Base-by-base conservation (phyloP, 1,139 yeast genomes). In the Lodderomyces orthopsilosis region DNA sequence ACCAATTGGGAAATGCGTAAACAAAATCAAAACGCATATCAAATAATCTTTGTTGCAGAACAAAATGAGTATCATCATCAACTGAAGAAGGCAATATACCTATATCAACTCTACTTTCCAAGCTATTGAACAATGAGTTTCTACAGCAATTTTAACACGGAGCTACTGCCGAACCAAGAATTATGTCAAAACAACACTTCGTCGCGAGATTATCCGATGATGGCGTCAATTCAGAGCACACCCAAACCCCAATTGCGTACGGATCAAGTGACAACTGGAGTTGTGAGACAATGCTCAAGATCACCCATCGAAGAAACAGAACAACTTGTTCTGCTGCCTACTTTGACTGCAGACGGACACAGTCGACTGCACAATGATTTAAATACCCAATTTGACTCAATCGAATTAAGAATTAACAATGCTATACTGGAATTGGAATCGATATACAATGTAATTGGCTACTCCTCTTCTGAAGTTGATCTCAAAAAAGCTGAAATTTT, bases 401-500 rank as follows among this genome's bases (percentile, higher is more conserved):
- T 65, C 14, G 60, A 65, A 2, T 45, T 50, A n/a, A 59, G 58
- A 38, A 65, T 73, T 26, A 67, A 66, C 45, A 51, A 55, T 17
- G 66, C 76, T 5, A 62, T 73, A 13, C 55, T 54, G 24, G 70
- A 68, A 30, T 55, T 73, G 36, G 61, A 63, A 44, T 39, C 42
- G 1, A 63, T 68, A 9, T 73, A 71, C 47, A 55, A 55, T 36
- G 60, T 61, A 41, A 73, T 74, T 19, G 79, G 79, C 1, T 73
- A 65, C 52, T 56, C 72, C 1, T 44, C 59, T 2, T 46, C 52
- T 2, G 76, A 74, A 45, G 65, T 68, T 9, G 43, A 65, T 2
- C 50, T 52, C 17, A 71, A 70, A 48, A 68, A 68, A 47, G 48
- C 66, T 7, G 71, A 72, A 45, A 70, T 73, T 28, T 72, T 71